phyloP scores from a whole-genome alignment of 2,329 filamentous ascomycete species.

The Alternaria infectoria region DNA sequence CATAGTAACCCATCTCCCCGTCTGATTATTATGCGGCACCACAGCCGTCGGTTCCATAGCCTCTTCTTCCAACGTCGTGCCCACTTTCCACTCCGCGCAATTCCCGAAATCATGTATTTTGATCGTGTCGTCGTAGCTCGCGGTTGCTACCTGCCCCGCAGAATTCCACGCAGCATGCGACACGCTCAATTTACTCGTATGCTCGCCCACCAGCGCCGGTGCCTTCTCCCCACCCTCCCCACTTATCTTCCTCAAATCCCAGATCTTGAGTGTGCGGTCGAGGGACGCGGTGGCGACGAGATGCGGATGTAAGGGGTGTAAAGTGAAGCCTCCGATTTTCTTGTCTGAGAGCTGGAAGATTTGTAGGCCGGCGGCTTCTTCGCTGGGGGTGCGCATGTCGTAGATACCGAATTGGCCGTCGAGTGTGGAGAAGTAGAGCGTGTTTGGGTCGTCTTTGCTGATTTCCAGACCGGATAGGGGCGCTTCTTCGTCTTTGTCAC shows the following conservation, averaged over 20 bases:
- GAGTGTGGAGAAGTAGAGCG: slow-evolving; percentile 86
- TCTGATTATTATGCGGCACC: slow-evolving; percentile 92
- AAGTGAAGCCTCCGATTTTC: slow-evolving; percentile 92
- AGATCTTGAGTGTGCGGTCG: slow-evolving; percentile 87
- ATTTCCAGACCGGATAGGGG: slow-evolving; percentile 88
- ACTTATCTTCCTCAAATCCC: slow-evolving; percentile 84
- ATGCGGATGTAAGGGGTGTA: slow-evolving; percentile 81
- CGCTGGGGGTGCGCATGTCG: slow-evolving; percentile 69
- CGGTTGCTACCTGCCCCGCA: slow-evolving; percentile 84
- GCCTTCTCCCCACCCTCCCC: slow-evolving; percentile 65
- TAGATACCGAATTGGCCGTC: slow-evolving; percentile 80
- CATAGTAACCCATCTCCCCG: slow-evolving; percentile 91
- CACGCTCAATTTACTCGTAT: slow-evolving; percentile 82
- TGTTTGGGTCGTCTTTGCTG: slow-evolving; percentile 70
- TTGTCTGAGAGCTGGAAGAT: slow-evolving; percentile 82
- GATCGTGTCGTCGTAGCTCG: slow-evolving; percentile 92
- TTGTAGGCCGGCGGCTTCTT: slow-evolving; percentile 59
- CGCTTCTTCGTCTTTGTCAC: slow-evolving; percentile 71
- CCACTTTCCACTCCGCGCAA: slow-evolving; percentile 57
- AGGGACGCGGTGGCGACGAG: slow-evolving; percentile 87
- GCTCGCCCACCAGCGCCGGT: slow-evolving; percentile 78
- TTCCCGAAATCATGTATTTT: slow-evolving; percentile 83
- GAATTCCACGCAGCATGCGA: slow-evolving; percentile 91
- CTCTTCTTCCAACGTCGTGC: slow-evolving; percentile 63
- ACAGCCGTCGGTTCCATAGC: slow-evolving; percentile 72